Evolutionary conservation across 2,329 filamentous ascomycete species (phyloP).

Genomic region (Aspergillus fumigatiaffinis): DNA sequence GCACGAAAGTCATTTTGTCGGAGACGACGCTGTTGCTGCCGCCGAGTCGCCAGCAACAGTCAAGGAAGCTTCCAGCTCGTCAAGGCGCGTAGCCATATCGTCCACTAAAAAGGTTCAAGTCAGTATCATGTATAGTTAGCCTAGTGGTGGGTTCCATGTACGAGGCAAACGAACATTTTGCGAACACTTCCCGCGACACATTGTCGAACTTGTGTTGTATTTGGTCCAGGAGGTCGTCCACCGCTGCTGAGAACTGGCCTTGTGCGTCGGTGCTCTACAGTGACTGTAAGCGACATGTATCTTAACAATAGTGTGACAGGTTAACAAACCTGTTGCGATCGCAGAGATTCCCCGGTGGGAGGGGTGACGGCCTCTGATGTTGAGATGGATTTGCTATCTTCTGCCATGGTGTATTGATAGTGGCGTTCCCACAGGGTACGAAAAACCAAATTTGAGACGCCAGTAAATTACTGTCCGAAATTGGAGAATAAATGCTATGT

Average conservation of each 20-base stretch:
- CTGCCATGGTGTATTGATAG: constrained; percentile 15
- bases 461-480: background rate
- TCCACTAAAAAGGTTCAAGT: constrained; percentile 61
- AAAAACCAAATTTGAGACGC: background rate
- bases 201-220: constrained; percentile 80
- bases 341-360: constrained; percentile 16
- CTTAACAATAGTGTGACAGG: background rate
- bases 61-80: constrained; percentile 74
- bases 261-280: constrained; percentile 28
- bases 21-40: constrained; percentile 14
- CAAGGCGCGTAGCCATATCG: constrained; percentile 82
- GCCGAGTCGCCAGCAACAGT: constrained; percentile 48
- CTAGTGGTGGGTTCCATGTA: background rate
- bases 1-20: constrained; percentile 10
- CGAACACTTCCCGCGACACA: constrained; percentile 80
- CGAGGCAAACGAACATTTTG: constrained; percentile 64
- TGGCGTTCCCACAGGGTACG: background rate
- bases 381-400: constrained; percentile 15
- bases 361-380: constrained; percentile 14
- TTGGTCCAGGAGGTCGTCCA: constrained; percentile 82
- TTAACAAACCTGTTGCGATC: constrained; percentile 20
- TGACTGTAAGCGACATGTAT: constrained; percentile 1
- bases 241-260: constrained; percentile 65
- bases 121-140: background rate
- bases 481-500: background rate